Base-by-base conservation (phyloP, 2,329 filamentous ascomycete species). In the Pseudogymnoascus sp. region DNA sequence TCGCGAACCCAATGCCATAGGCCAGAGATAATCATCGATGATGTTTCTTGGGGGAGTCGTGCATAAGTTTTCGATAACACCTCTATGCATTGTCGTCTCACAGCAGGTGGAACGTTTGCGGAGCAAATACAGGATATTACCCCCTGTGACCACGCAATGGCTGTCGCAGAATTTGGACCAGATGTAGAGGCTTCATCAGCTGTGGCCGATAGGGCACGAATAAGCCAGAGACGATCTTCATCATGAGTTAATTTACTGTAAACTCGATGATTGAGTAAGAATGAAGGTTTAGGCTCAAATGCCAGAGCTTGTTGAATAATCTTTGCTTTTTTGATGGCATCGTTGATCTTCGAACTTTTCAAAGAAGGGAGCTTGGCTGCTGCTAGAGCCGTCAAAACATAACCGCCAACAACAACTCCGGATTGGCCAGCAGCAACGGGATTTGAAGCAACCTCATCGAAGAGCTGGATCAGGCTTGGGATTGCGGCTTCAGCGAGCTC, bases 211-310 rank as follows among this genome's bases (percentile, higher is more conserved):
- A 98, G 78, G 31, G 91, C 88, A 67, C 86, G 84, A 43, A 87
- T 79, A 61, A 90, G 82, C 90, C 95, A 97, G 62, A 79, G 80
- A 19, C 92, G 79, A 70, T 99, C 95, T 61, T 93, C 89, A 63
- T 89, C 86, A 0, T 81, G 77, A 2, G 82, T 81, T 24, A 96
- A 71, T 72, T 96, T 97, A 38, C 88, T 87, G 75, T 95, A 98
- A 4, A 96, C 85, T 65, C 90, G 89, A 35, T 89, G 83, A 70
- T 90, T 96, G 5, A 98, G 81, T 19, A 98, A 78, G 73, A 96
- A 95, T 0, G 93, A 96, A 12, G 90, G 87, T 73, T 96, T 96
- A 0, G 90, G 87, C n/a, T 88, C 86, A 38, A 87, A 75, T 1
- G 82, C 81, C 65, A 96, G 80, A 10, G 85, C 85, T 69, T 91